Evolutionary conservation across 1,284 basidiomycete species (phyloP).

Genomic region (Afroboletus lepidellus): DNA sequence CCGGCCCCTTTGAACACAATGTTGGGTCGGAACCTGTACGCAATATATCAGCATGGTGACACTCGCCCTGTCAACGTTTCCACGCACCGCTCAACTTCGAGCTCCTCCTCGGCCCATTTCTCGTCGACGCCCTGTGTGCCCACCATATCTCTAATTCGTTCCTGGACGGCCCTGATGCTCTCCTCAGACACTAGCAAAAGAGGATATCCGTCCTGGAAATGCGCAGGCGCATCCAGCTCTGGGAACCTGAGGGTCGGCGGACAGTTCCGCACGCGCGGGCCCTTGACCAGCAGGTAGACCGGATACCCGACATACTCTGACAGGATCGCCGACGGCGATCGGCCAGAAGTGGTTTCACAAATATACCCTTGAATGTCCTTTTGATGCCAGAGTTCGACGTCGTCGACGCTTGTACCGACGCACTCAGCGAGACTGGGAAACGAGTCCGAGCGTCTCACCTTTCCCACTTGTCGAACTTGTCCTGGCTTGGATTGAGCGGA

Average conservation of each 20-base stretch:
- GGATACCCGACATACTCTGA: slow-evolving; percentile 58
- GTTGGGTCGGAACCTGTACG: slow-evolving; percentile 69
- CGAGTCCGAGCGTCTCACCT: slow-evolving; percentile 40
- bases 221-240: slow-evolving; percentile 49
- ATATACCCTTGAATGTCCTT: slow-evolving; percentile 62
- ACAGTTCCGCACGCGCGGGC: slow-evolving; percentile 51
- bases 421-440: slow-evolving; percentile 8
- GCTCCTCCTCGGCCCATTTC: slow-evolving; percentile 51
- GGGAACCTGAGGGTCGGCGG: slow-evolving; percentile 55
- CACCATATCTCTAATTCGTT: slow-evolving; percentile 46
- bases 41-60: slow-evolving; percentile 6
- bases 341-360: slow-evolving; percentile 41
- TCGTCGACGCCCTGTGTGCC: slow-evolving; percentile 57
- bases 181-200: slow-evolving; percentile 65
- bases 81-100: slow-evolving; percentile 60
- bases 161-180: slow-evolving; percentile 51
- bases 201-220: slow-evolving; percentile 74
- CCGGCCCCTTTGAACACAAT: slow-evolving; percentile 60
- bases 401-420: slow-evolving; percentile 44
- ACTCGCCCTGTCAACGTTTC: background rate
- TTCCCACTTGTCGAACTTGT: slow-evolving; percentile 51
- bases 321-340: slow-evolving; percentile 49
- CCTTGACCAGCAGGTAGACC: slow-evolving; percentile 67
- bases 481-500: slow-evolving; percentile 53
- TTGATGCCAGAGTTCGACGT: slow-evolving; percentile 47